Percentiles rank a stretch among this genome's conserved stretches.
Conservation (phyloP, 1,284 basidiomycete species). For the Sporisorium graminicola region DNA sequence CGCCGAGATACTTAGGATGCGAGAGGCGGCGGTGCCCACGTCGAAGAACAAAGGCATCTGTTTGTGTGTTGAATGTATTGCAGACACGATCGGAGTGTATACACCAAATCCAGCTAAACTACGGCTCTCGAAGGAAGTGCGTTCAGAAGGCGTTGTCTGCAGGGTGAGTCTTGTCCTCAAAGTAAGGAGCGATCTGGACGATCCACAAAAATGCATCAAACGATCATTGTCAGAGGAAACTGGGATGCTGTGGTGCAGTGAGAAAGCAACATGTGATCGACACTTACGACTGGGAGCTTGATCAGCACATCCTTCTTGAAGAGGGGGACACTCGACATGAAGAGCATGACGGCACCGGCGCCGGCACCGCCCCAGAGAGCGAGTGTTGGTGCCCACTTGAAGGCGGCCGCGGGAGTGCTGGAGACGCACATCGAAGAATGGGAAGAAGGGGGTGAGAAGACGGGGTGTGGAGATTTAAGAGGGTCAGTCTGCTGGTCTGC, state of each 20-base stretch:
- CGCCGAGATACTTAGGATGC: no score
- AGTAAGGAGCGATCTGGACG: slow-evolving; percentile 48
- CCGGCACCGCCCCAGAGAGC: slow-evolving; percentile 63
- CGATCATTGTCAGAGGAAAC: not conserved
- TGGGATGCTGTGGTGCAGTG: no score
- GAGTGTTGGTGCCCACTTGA: slow-evolving; percentile 61
- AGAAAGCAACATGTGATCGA: no score
- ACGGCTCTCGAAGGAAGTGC: not conserved
- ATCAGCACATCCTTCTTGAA: slow-evolving; percentile 63
- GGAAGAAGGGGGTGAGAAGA: not conserved
- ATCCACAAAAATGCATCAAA: not conserved
- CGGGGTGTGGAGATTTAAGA: not conserved
- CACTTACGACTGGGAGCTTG: slow-evolving; percentile 59
- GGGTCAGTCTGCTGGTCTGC: not conserved
- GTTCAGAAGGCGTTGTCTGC: slow-evolving; percentile 53
- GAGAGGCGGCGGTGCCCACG: no score
- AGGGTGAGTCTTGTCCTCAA: slow-evolving; percentile 54
- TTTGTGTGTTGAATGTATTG: not conserved
- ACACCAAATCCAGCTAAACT: not conserved
- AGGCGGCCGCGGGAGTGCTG: slow-evolving; percentile 31
- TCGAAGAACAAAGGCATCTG: no score
- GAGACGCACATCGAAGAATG: no score
- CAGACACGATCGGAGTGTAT: not conserved
- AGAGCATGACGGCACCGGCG: slow-evolving; percentile 59
- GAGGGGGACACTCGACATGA: slow-evolving; percentile 60